Base-by-base conservation (phyloP, 495 filamentous ascomycete genomes). In the Xylaria acuta region DNA sequence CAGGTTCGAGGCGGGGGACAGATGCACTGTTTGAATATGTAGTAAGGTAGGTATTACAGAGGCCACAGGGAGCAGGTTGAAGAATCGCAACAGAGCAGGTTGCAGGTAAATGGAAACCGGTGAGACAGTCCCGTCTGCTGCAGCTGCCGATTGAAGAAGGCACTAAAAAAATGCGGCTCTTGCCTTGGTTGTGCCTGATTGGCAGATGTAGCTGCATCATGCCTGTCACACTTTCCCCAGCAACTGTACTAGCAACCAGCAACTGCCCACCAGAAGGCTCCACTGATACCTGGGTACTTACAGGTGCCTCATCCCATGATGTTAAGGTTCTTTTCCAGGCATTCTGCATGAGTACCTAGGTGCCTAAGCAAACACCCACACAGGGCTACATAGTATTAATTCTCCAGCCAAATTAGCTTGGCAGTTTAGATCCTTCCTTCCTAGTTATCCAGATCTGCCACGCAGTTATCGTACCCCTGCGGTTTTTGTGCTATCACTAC, bases 241-340 rank as follows among this genome's bases (percentile, higher is more conserved):
- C 60, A 60, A 60, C 58, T 58, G 47, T 51, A 25, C 47, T 51
- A 32, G 53, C 53, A 60, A 40, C 32, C 6, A 40, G 56, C 25
- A 30, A 54, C 30, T 40, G 59, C 20, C 51, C n/a, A 47, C 67
- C 16, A 60, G 58, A 60, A 60, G 9, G 16, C 58, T 60, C 58
- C 58, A 60, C 30, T 7, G 7, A 22, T 64, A 65, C 41, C 54
- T 60, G 27, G 69, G 45, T 71, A 64, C 67, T 60, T 45, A 38
- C 36, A 7, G 3, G n/a, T n/a, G n/a, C 41, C 34, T 36, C 34
- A 36, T 36, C 34, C 34, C 34, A 36, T n/a, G n/a, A n/a, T n/a
- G n/a, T n/a, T n/a, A n/a, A n/a, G n/a, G n/a, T n/a, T n/a, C n/a
- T n/a, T n/a, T n/a, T n/a, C n/a, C n/a, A n/a, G n/a, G n/a, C n/a